Percentiles rank a stretch among this genome's conserved stretches.
phyloP scores from a whole-genome alignment of 2,329 filamentous ascomycete genomes.

The Alternaria burnsii region DNA sequence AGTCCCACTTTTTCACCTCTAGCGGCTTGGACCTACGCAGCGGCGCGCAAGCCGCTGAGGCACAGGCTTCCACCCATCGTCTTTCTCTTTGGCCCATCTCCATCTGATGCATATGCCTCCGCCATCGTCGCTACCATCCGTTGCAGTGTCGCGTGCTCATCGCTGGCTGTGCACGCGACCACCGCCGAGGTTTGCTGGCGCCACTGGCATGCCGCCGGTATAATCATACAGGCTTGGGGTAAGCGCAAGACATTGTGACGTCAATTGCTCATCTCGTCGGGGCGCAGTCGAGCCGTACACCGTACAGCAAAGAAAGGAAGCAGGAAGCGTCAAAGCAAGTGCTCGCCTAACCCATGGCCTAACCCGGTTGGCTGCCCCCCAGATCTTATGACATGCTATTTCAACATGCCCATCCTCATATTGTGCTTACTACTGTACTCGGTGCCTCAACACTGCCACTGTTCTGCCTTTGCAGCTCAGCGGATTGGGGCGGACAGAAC shows the following conservation, averaged over 20 bases:
- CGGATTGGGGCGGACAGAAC: neutral
- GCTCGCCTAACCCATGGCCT: constrained; percentile 7
- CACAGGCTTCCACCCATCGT: constrained; percentile 3
- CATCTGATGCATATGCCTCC: neutral
- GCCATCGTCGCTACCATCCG: neutral
- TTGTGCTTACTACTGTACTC: neutral
- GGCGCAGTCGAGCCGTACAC: neutral
- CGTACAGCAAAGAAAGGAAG: neutral
- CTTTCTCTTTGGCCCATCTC: neutral
- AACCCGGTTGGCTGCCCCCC: neutral
- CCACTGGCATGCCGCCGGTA: neutral
- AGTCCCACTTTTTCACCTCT: constrained; percentile 10
- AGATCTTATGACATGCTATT: constrained; percentile 8
- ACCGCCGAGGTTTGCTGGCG: neutral
- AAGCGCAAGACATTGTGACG: constrained; percentile 7
- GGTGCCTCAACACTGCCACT: constrained; percentile 5
- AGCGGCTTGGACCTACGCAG: constrained; percentile 8
- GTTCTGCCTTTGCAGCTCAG: neutral
- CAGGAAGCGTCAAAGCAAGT: neutral
- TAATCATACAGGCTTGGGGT: neutral
- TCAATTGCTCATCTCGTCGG: constrained; percentile 5
- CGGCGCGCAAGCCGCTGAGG: constrained; percentile 1
- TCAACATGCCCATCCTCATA: neutral
- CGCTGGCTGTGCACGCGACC: neutral
- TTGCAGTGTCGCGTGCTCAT: constrained; percentile 5